phyloP scores from a whole-genome alignment of 768 basidiomycete species.

The Agaricus blazei region DNA sequence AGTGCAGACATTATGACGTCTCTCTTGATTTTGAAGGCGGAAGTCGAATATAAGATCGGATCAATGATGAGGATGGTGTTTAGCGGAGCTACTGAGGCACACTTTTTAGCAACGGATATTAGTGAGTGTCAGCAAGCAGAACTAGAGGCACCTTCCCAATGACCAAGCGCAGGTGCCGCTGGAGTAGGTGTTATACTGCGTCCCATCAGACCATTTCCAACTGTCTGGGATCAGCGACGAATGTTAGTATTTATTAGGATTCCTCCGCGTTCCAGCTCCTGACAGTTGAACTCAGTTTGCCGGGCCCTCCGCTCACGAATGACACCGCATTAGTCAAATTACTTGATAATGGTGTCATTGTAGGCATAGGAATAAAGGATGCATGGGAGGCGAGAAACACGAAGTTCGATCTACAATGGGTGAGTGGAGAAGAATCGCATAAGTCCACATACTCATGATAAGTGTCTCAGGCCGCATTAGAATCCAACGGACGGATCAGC shows the following conservation, averaged over 20 bases:
- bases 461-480: slow-evolving; percentile 34
- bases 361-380: slow-evolving; percentile 65
- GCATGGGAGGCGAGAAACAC: slow-evolving; percentile 73
- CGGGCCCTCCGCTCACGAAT: slow-evolving; percentile 71
- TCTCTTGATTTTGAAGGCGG: slow-evolving; percentile 60
- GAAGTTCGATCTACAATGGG: slow-evolving; percentile 79
- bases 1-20: slow-evolving; percentile 72
- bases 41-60: slow-evolving; percentile 55
- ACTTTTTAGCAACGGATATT: slow-evolving; percentile 65
- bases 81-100: slow-evolving; percentile 56
- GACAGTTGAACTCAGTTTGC: slow-evolving; percentile 34
- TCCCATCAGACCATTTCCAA: slow-evolving; percentile 64
- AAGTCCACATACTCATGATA: slow-evolving; percentile 5
- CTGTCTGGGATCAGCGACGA: slow-evolving; percentile 65
- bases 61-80: slow-evolving; percentile 59
- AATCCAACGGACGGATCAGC: slow-evolving; percentile 39
- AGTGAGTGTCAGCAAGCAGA: slow-evolving; percentile 24
- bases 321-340: slow-evolving; percentile 59
- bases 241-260: slow-evolving; percentile 36
- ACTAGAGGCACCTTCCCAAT: background rate
- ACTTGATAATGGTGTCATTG: slow-evolving; percentile 67
- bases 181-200: slow-evolving; percentile 46
- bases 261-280: background rate
- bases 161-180: slow-evolving; percentile 32
- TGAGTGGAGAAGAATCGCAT: slow-evolving; percentile 23